These are phyloP conservation scores for Eucalyptus globulus DNA, from an alignment of 345 rosid genomes.

Conservation along the genomic window DNA sequence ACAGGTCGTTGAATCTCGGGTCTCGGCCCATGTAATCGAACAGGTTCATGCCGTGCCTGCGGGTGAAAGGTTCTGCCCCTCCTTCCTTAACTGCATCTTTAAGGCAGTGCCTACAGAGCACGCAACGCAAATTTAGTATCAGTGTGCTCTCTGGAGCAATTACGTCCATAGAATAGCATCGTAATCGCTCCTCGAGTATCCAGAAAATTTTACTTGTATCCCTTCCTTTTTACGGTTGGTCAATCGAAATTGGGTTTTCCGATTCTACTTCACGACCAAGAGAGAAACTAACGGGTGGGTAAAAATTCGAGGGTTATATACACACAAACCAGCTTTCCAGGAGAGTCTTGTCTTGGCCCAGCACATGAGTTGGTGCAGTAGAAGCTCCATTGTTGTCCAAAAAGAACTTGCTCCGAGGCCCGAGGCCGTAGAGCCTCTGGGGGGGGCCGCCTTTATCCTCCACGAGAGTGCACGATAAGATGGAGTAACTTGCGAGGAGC, in stretches of 20 bases:
- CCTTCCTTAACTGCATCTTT: not conserved
- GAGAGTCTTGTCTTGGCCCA: not conserved
- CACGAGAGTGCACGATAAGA: not conserved
- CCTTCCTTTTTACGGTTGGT: not conserved
- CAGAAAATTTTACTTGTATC: not conserved
- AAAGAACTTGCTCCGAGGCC: not conserved
- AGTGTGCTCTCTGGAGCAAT: not conserved
- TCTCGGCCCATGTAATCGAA: not conserved
- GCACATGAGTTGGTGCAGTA: not conserved
- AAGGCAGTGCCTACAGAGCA: not conserved
- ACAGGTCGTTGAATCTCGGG: not conserved
- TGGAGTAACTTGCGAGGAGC: not conserved
- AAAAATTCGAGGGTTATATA: not conserved
- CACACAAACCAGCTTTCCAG: not conserved
- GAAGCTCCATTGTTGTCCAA: not conserved
- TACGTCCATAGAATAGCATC: not conserved
- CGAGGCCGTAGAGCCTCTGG: not conserved
- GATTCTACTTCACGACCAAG: not conserved
- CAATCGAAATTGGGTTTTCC: not conserved
- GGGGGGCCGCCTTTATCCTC: not conserved
- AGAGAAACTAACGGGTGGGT: constrained; percentile 14
- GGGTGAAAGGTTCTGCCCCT: not conserved
- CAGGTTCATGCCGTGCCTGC: not conserved
- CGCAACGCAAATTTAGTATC: not conserved
- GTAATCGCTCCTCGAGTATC: not conserved